These are phyloP conservation scores for Pouteria glomerata DNA, from an alignment of 148 eudicot genomes.

Conservation along the genomic window DNA sequence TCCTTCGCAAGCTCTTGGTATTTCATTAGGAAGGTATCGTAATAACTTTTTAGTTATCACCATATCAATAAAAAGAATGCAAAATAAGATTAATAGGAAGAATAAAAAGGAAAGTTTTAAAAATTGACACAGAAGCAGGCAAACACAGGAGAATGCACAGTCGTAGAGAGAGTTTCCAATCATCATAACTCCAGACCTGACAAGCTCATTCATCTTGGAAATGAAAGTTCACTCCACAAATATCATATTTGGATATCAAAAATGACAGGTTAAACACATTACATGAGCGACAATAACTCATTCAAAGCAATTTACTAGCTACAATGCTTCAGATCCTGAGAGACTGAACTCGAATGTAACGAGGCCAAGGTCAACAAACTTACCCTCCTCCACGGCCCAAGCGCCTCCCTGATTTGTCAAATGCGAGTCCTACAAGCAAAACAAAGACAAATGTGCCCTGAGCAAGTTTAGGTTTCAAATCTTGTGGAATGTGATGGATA, in stretches of 20 bases:
- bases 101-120: neutral
- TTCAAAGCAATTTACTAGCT: neutral
- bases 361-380: constrained; percentile 17
- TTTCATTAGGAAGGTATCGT: constrained; percentile 80
- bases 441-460: constrained; percentile 9
- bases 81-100: neutral
- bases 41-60: constrained; percentile 51
- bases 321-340: neutral
- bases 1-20: constrained; percentile 71
- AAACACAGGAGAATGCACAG: neutral
- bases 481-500: neutral
- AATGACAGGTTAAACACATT: neutral
- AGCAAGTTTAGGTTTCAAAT: constrained; percentile 3
- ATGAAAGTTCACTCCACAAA: neutral
- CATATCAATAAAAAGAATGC: constrained; percentile 1
- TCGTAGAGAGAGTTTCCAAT: neutral
- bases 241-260: neutral
- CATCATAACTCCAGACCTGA: neutral
- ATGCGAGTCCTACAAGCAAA: constrained; percentile 74
- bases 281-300: neutral
- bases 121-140: neutral
- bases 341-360: neutral
- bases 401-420: constrained; percentile 90
- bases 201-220: neutral
- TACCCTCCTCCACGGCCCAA: constrained; percentile 99